Evolutionary conservation across 2,329 filamentous ascomycete genomes (phyloP).

Genomic region (Talaromyces atroroseus): DNA sequence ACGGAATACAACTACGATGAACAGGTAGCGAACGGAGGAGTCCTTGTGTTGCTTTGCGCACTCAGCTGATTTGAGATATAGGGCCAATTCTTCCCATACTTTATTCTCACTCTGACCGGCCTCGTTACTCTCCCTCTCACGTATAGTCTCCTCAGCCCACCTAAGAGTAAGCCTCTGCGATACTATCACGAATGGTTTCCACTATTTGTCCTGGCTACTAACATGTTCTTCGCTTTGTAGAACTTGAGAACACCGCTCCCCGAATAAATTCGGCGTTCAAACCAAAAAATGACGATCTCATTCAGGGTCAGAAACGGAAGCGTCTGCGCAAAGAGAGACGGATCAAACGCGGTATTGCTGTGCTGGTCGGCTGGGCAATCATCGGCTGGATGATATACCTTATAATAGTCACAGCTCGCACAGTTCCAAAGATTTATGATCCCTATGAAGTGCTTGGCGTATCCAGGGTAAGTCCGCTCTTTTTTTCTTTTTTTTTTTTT

Average conservation of each 20-base stretch:
- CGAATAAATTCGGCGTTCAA: slow-evolving; percentile 77
- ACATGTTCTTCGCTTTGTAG: slow-evolving; percentile 25
- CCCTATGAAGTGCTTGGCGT: slow-evolving; percentile 92
- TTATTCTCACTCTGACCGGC: slow-evolving; percentile 83
- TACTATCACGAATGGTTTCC: slow-evolving; percentile 19
- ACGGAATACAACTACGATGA: slow-evolving; percentile 98
- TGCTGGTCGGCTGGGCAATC: slow-evolving; percentile 69
- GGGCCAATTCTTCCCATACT: slow-evolving; percentile 98
- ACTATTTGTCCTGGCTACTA: not conserved
- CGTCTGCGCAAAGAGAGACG: slow-evolving; percentile 87
- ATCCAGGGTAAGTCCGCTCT: slow-evolving; percentile 57
- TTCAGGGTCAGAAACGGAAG: slow-evolving; percentile 74
- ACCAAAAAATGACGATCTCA: slow-evolving; percentile 74
- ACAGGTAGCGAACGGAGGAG: slow-evolving; percentile 50
- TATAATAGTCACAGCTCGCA: slow-evolving; percentile 70
- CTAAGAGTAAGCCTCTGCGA: slow-evolving; percentile 57
- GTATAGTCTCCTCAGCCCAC: slow-evolving; percentile 77
- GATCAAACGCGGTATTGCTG: slow-evolving; percentile 74
- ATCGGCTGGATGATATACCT: slow-evolving; percentile 92
- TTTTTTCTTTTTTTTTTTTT: too few relatives aligned
- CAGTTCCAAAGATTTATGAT: slow-evolving; percentile 79
- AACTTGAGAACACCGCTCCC: slow-evolving; percentile 73
- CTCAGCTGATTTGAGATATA: slow-evolving; percentile 30
- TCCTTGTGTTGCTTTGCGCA: not conserved
- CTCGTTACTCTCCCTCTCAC: slow-evolving; percentile 87